phyloP scores from a whole-genome alignment of 129 eudicot species.

The Escallonia rubra region DNA sequence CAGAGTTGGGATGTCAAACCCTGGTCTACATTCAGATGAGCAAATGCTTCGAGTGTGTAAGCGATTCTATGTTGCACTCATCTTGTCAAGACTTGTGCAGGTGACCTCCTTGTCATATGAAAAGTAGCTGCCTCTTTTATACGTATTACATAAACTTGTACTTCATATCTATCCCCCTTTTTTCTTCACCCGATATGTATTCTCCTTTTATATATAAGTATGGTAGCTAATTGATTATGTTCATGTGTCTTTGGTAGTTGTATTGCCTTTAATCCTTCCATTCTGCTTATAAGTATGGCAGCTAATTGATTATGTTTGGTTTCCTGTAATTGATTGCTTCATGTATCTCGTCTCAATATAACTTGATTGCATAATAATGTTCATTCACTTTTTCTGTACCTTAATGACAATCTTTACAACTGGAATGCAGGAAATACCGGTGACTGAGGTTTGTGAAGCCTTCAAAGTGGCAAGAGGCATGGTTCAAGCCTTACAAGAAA shows the following conservation, averaged over 20 bases:
- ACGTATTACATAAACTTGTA: too few relatives aligned
- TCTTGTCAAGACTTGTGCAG: slow-evolving; percentile 89
- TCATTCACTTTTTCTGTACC: neutral
- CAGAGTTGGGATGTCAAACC: slow-evolving; percentile 39
- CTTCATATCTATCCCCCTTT: too few relatives aligned
- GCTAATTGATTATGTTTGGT: neutral
- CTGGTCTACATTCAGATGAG: slow-evolving; percentile 62
- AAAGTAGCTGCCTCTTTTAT: neutral
- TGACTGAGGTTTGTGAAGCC: slow-evolving; percentile 78
- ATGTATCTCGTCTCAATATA: neutral
- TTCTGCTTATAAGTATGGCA: neutral
- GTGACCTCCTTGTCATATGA: slow-evolving; percentile 23
- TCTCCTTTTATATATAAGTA: too few relatives aligned
- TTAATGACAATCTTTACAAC: slow-evolving; percentile 16
- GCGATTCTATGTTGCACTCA: slow-evolving; percentile 91
- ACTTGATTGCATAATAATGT: neutral
- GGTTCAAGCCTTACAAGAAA: slow-evolving; percentile 98
- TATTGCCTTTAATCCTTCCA: neutral
- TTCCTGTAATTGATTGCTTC: too few relatives aligned
- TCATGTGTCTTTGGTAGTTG: neutral
- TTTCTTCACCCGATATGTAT: too few relatives aligned
- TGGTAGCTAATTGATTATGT: neutral
- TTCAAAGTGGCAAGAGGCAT: slow-evolving; percentile 97
- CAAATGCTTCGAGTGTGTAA: slow-evolving; percentile 84
- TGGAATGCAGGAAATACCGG: slow-evolving; percentile 77